phyloP scores from a whole-genome alignment of 768 basidiomycete genomes.

The Ramaria sp. region DNA sequence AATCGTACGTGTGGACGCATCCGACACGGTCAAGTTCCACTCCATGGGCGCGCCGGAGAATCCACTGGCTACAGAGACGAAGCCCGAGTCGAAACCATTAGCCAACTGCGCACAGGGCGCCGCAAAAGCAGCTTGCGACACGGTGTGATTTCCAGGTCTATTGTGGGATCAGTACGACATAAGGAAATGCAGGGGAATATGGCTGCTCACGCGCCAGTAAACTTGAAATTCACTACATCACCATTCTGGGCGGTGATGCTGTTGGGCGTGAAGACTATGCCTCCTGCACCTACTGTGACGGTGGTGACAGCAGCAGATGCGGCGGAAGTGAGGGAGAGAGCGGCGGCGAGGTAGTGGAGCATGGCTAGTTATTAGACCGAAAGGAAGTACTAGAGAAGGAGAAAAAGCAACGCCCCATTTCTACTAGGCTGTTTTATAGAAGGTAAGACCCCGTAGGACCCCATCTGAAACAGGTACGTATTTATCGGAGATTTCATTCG shows the following conservation, averaged over 20 bases:
- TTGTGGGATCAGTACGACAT: not conserved
- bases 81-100: slow-evolving; percentile 49
- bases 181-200: not conserved
- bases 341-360: not conserved
- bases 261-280: slow-evolving; percentile 36
- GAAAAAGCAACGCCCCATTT: too few species aligned
- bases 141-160: slow-evolving; percentile 42
- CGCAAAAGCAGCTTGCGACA: slow-evolving; percentile 40
- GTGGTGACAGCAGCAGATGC: not conserved
- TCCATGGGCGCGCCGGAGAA: slow-evolving; percentile 22
- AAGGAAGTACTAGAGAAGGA: too few species aligned
- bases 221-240: slow-evolving; percentile 39
- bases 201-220: slow-evolving; percentile 31
- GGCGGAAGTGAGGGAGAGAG: not conserved
- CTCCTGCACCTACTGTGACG: not conserved
- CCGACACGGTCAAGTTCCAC: slow-evolving; percentile 43
- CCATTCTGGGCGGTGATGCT: slow-evolving; percentile 32
- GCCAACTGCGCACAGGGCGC: slow-evolving; percentile 33
- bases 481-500: too few species aligned
- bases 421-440: too few species aligned
- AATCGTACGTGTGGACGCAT: slow-evolving; percentile 34
- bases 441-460: too few species aligned
- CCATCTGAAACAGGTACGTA: too few species aligned
- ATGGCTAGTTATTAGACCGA: too few species aligned
- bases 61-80: slow-evolving; percentile 27